Evolutionary conservation across 192 early-diverging fungal species (phyloP).

Genomic region (Coemansia sp.): DNA sequence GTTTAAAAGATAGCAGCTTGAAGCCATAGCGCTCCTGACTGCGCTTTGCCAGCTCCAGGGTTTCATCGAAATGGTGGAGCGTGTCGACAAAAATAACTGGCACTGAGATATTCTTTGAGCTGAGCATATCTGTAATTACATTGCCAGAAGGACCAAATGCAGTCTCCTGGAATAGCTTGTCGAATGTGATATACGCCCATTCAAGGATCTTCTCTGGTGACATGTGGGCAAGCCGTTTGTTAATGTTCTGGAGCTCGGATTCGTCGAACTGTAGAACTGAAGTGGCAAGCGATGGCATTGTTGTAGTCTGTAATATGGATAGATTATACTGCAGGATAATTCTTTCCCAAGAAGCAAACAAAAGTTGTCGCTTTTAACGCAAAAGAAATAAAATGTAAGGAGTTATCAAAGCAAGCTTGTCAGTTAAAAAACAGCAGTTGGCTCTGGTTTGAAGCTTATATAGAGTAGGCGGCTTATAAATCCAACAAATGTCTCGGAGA

Average conservation of each 20-base stretch:
- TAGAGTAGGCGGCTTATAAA: no score
- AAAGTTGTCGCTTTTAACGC: no score
- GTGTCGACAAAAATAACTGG: constrained; percentile 92
- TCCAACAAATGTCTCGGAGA: no score
- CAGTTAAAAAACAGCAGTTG: no score
- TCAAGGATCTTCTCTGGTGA: constrained; percentile 77
- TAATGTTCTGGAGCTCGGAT: constrained; percentile 66
- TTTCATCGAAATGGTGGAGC: constrained; percentile 92
- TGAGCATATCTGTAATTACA: constrained; percentile 84
- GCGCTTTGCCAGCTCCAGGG: constrained; percentile 71
- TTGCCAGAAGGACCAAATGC: constrained; percentile 92
- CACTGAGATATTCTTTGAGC: constrained; percentile 61
- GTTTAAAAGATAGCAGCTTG: constrained; percentile 73
- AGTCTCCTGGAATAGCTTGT: constrained; percentile 85
- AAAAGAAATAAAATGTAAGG: no score
- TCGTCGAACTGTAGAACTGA: constrained; percentile 49
- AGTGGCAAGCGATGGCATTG: constrained; percentile 39
- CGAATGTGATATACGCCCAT: constrained; percentile 83
- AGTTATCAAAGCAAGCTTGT: no score
- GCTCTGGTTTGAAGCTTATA: no score
- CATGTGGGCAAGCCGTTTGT: constrained; percentile 67
- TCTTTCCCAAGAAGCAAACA: background rate
- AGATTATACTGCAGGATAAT: background rate
- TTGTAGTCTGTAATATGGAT: background rate
- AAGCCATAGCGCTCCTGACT: constrained; percentile 69